phyloP scores from a whole-genome alignment of 768 basidiomycete species.

The Multifurca ochricompacta region DNA sequence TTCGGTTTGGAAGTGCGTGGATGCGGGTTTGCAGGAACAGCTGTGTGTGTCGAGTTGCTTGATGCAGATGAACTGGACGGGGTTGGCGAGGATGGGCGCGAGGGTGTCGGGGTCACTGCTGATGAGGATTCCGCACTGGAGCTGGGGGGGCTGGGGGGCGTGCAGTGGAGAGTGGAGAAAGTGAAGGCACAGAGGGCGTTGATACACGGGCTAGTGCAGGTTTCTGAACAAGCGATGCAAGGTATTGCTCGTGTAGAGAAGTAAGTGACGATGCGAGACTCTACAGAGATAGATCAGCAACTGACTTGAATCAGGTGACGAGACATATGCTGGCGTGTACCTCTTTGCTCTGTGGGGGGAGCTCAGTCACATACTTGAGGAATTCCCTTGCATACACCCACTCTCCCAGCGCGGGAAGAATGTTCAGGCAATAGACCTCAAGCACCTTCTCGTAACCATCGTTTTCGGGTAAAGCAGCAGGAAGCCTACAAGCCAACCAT shows the following conservation, averaged over 20 bases:
- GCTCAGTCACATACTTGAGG: slow-evolving; percentile 62
- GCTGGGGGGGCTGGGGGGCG: background rate
- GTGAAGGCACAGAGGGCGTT: background rate
- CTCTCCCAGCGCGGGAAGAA: slow-evolving; percentile 64
- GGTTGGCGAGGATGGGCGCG: slow-evolving; percentile 18
- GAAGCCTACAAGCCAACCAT: slow-evolving; percentile 60
- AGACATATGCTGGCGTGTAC: slow-evolving; percentile 32
- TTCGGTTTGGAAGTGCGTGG: background rate
- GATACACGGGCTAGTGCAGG: background rate
- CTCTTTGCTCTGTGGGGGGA: slow-evolving; percentile 41
- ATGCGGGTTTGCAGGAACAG: slow-evolving; percentile 16
- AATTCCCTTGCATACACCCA: slow-evolving; percentile 80
- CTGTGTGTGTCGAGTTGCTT: slow-evolving; percentile 20
- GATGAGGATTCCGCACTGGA: background rate
- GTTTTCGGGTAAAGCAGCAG: slow-evolving; percentile 27
- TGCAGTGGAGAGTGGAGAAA: background rate
- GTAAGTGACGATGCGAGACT: slow-evolving; percentile 7
- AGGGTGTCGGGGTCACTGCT: slow-evolving; percentile 15
- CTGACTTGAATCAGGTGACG: slow-evolving; percentile 20
- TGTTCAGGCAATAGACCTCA: slow-evolving; percentile 66
- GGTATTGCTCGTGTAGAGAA: slow-evolving; percentile 9
- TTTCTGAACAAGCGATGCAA: slow-evolving; percentile 4
- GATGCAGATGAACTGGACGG: slow-evolving; percentile 16
- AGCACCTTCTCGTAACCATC: slow-evolving; percentile 68
- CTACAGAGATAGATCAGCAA: slow-evolving; percentile 6